These are phyloP conservation scores for Sporothrix dimorphospora DNA, from an alignment of 2,329 filamentous ascomycete genomes.

Conservation along the genomic window DNA sequence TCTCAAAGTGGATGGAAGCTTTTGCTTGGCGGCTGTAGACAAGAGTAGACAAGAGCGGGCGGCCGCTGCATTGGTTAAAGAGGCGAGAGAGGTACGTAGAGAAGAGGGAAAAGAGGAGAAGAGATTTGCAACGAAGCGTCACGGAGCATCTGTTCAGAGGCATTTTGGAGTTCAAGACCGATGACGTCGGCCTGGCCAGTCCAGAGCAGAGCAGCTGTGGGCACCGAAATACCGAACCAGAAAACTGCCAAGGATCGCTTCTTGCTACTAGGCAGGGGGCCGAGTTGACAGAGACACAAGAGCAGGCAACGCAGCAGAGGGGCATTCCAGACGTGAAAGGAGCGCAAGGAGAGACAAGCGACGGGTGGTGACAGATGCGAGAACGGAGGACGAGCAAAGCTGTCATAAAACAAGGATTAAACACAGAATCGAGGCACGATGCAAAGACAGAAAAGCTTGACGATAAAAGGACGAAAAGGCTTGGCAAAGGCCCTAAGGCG, in stretches of 20 bases:
- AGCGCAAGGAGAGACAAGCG: neutral
- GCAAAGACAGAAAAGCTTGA: neutral
- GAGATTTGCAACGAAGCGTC: neutral
- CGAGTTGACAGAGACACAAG: conserved; percentile 11
- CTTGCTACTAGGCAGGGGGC: conserved; percentile 22
- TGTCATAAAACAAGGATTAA: neutral
- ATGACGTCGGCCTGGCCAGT: conserved; percentile 23
- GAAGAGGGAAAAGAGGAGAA: neutral
- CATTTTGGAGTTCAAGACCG: conserved; percentile 2
- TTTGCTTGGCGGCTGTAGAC: neutral
- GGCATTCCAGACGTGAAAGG: neutral
- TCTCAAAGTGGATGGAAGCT: neutral
- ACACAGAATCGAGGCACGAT: neutral
- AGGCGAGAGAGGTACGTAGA: neutral
- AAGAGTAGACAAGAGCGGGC: neutral
- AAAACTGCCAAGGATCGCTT: conserved; percentile 20
- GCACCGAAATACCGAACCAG: neutral
- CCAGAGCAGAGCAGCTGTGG: conserved; percentile 6
- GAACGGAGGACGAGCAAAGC: neutral
- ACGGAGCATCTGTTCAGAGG: conserved; percentile 11
- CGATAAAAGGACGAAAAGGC: neutral
- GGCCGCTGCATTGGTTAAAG: conserved; percentile 6
- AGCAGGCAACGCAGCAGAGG: neutral
- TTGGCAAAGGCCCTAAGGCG: conserved; percentile 15
- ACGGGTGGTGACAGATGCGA: neutral